These are phyloP conservation scores for Gonium pectorale DNA, from an alignment of 139 green algal species.

Conservation along the genomic window DNA sequence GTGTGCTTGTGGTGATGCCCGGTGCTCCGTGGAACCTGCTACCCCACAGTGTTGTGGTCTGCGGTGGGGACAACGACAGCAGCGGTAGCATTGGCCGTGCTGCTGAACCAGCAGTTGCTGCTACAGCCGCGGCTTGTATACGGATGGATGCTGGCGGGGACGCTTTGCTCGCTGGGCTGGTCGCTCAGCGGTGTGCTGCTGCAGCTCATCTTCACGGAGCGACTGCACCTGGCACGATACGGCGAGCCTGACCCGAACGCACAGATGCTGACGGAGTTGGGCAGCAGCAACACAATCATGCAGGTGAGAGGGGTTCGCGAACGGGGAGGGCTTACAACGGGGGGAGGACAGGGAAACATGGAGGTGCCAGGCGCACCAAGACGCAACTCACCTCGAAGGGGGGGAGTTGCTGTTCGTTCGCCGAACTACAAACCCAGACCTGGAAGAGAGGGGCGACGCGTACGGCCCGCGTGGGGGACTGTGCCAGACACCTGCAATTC, in stretches of 20 bases:
- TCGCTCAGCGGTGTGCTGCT: slow-evolving; percentile 11
- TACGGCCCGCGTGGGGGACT: too few relatives aligned
- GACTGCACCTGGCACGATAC: background rate
- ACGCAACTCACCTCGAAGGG: too few relatives aligned
- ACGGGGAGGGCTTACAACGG: too few relatives aligned
- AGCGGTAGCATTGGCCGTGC: background rate
- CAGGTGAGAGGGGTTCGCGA: slow-evolving; percentile 24
- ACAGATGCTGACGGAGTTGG: slow-evolving; percentile 25
- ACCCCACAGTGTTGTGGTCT: too few relatives aligned
- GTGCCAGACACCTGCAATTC: too few relatives aligned
- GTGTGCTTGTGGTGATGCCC: too few relatives aligned
- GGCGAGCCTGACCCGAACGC: slow-evolving; percentile 31
- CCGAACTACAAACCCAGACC: too few relatives aligned
- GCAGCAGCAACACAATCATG: slow-evolving; percentile 22
- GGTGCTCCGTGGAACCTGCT: too few relatives aligned
- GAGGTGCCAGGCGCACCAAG: too few relatives aligned
- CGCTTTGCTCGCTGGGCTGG: slow-evolving; percentile 46
- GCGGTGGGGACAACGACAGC: background rate
- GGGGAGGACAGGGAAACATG: too few relatives aligned
- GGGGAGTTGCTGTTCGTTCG: too few relatives aligned
- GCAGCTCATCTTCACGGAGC: slow-evolving; percentile 44
- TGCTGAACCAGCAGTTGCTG: slow-evolving; percentile 21
- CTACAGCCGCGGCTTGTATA: slow-evolving; percentile 28
- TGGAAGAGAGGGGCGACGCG: too few relatives aligned
- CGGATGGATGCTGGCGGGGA: slow-evolving; percentile 8